phyloP scores from a whole-genome alignment of 2,329 filamentous ascomycete genomes.

The Fusarium acutatum region DNA sequence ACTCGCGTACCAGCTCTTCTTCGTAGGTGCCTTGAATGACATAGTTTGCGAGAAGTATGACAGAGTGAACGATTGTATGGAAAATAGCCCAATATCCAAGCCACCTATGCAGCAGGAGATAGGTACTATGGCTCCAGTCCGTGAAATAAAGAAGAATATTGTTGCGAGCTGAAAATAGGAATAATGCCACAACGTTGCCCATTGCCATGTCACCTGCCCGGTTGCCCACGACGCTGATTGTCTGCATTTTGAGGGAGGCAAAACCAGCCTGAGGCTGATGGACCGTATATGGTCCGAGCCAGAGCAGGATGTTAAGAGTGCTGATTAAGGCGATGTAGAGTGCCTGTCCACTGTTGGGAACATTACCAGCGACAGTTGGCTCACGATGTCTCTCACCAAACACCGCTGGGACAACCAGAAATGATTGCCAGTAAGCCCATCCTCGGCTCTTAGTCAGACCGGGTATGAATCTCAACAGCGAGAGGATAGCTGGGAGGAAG shows the following conservation, averaged over 20 bases:
- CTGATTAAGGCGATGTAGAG: constrained; percentile 46
- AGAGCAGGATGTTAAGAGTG: constrained; percentile 47
- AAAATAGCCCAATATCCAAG: constrained; percentile 76
- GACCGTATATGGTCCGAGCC: constrained; percentile 42
- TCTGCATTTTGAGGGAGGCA: constrained; percentile 34
- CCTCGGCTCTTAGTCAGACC: constrained; percentile 35
- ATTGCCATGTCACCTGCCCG: constrained; percentile 47
- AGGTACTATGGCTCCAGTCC: constrained; percentile 49
- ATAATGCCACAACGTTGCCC: constrained; percentile 44
- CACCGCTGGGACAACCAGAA: constrained; percentile 44
- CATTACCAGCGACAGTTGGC: constrained; percentile 41
- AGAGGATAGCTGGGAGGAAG: constrained; percentile 44
- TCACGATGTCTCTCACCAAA: constrained; percentile 46
- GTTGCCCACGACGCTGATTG: constrained; percentile 48
- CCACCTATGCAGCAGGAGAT: constrained; percentile 50
- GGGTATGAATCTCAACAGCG: constrained; percentile 48
- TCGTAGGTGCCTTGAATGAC: constrained; percentile 33
- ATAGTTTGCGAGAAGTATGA: constrained; percentile 45
- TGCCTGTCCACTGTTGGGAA: constrained; percentile 48
- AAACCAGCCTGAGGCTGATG: constrained; percentile 43
- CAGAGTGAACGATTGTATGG: constrained; percentile 70
- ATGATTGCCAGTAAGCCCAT: constrained; percentile 43
- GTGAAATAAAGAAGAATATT: constrained; percentile 48
- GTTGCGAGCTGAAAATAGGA: constrained; percentile 49
- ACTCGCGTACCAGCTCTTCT: constrained; percentile 37